These are phyloP conservation scores for Bromus sterilis DNA, from an alignment of 176 grass and related monocot genomes.

Conservation along the genomic window DNA sequence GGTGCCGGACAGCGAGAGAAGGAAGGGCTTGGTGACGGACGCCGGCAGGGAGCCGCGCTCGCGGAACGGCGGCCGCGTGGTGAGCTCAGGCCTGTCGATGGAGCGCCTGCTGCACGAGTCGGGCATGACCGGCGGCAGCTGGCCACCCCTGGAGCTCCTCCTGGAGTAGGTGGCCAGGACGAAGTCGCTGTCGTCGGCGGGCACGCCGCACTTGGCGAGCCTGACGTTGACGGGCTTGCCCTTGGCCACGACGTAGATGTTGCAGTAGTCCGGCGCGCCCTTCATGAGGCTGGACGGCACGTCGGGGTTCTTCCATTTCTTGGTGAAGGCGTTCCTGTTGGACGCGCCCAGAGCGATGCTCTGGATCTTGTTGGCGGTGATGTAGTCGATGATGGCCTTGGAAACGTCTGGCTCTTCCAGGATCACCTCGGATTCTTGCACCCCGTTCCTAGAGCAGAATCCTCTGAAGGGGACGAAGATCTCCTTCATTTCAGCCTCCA, in stretches of 20 bases:
- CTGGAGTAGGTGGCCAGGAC: conserved; percentile 2
- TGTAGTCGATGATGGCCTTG: conserved; percentile 62
- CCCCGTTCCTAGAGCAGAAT: conserved; percentile 59
- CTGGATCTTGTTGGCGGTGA: conserved; percentile 55
- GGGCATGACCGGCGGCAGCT: conserved; percentile 24
- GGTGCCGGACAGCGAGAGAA: background rate
- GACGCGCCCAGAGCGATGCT: conserved; percentile 65
- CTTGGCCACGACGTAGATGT: conserved; percentile 67
- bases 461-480: conserved; percentile 66
- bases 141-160: conserved; percentile 22
- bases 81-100: conserved; percentile 43
- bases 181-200: conserved; percentile 11
- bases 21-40: background rate
- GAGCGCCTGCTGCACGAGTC: conserved; percentile 1
- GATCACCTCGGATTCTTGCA: conserved; percentile 55
- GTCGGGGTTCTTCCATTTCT: conserved; percentile 82
- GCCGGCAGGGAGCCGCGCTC: conserved; percentile 45
- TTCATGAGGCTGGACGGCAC: conserved; percentile 65
- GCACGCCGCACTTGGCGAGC: conserved; percentile 52
- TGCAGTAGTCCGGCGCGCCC: conserved; percentile 64
- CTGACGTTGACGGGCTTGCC: conserved; percentile 49
- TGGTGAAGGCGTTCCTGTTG: conserved; percentile 62
- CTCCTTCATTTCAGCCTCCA: conserved; percentile 58
- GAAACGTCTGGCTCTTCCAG: conserved; percentile 75
- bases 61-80: conserved; percentile 35